phyloP scores from a whole-genome alignment of 352 stramenopile species.

The Phytophthora podocarpi region DNA sequence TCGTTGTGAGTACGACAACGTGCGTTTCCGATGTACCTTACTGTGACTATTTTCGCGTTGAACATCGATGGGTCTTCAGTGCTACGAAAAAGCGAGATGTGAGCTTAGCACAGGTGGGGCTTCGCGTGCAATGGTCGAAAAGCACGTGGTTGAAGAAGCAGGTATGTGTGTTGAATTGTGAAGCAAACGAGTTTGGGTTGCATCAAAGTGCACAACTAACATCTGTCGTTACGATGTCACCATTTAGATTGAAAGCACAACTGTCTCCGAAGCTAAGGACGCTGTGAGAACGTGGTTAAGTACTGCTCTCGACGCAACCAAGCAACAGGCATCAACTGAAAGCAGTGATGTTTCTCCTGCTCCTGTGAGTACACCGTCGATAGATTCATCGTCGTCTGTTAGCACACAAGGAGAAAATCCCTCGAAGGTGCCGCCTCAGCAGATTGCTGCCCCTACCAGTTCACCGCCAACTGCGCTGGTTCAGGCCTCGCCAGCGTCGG shows the following conservation, averaged over 20 bases:
- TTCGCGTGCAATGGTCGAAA: conserved; percentile 80
- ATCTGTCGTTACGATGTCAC: not conserved
- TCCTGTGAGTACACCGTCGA: not conserved
- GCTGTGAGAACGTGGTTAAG: conserved; percentile 49
- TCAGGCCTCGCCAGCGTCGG: not conserved
- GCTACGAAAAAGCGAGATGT: conserved; percentile 41
- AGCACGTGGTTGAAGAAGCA: conserved; percentile 90
- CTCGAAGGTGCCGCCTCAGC: not conserved
- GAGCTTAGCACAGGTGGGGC: conserved; percentile 65
- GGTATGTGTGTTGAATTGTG: conserved; percentile 45
- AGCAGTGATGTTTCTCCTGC: not conserved
- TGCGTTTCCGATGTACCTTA: conserved; percentile 81
- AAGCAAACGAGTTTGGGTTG: not conserved
- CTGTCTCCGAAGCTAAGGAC: conserved; percentile 75
- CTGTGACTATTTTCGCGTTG: conserved; percentile 88
- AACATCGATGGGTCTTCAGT: conserved; percentile 87
- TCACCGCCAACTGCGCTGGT: not conserved
- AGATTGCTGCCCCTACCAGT: not conserved
- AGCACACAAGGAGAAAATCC: not conserved
- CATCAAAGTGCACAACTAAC: not conserved
- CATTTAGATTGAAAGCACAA: conserved; percentile 78
- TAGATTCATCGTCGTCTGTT: not conserved
- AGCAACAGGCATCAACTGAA: not conserved
- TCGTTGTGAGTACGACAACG: conserved; percentile 80
- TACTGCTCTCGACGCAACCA: conserved; percentile 45